These are phyloP conservation scores for Suillus fuscotomentosus DNA, from an alignment of 768 basidiomycete genomes.

Conservation along the genomic window DNA sequence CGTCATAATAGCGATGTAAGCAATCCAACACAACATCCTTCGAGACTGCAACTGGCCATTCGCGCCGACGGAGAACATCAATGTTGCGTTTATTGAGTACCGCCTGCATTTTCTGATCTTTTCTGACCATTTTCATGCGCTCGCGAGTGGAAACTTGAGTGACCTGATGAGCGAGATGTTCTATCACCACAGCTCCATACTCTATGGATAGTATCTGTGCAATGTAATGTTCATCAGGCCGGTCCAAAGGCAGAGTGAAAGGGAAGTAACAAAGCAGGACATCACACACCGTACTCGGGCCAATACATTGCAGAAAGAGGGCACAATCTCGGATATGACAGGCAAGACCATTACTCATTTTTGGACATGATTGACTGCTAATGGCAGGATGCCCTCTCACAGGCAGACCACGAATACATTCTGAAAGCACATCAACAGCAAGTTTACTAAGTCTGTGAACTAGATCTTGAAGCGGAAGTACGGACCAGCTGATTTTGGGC, in stretches of 20 bases:
- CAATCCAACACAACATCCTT: neutral
- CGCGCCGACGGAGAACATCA: neutral
- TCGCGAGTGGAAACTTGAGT: neutral
- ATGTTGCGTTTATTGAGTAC: neutral
- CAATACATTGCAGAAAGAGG: neutral
- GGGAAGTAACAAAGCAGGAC: neutral
- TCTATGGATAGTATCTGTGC: neutral
- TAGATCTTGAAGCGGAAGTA: neutral
- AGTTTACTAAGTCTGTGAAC: neutral
- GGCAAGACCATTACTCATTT: neutral
- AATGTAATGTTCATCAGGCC: neutral
- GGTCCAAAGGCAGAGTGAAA: neutral
- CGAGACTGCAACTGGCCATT: neutral
- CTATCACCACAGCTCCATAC: neutral
- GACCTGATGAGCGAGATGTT: neutral
- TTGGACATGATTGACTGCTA: no score
- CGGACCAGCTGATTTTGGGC: neutral
- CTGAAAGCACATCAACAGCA: no score
- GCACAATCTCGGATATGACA: neutral
- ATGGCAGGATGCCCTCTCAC: no score
- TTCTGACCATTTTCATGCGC: neutral
- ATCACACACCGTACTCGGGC: neutral
- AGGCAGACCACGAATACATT: no score
- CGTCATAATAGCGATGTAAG: neutral
- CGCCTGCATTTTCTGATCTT: neutral